Base-by-base conservation (phyloP, 768 basidiomycete genomes). In the Tricholoma furcatifolium region DNA sequence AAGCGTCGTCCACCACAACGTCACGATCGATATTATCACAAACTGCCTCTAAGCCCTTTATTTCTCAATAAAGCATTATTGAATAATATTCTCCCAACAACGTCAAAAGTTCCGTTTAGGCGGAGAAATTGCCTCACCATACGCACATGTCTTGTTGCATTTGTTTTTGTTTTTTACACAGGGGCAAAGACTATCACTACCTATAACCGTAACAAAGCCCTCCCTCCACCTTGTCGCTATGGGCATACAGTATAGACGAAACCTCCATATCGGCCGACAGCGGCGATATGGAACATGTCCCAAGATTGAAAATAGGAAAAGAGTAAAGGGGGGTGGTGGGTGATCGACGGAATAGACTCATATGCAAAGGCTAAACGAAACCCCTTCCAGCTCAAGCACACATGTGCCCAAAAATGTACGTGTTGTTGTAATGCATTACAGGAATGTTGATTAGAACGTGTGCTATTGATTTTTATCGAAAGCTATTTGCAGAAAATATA, bases 401-500 rank as follows among this genome's bases (percentile, higher is more conserved):
- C 9, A 6, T 12, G 23, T 35, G 49, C 51, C 2, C 31, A 51
- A 32, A 21, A 32, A 12, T 51, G 20, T 18, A 27, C 18, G n/a
- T 47, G 17, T 7, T 48, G 27, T 49, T 41, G 30, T 38, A 50
- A 49, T 12, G 40, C n/a, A 51, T 51, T 51, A 55, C 40, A 51
- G 32, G 24, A 50, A 45, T 20, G 38, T 17, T 21, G 24, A 24
- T 21, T 48, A 47, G 35, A 15, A 44, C 9, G 21, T 39, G 35
- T 51, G 54, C 15, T 18, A 43, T 50, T n/a, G 27, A 36, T 58
- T 52, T 57, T 53, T 54, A 40, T 38, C 46, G 47, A 59, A 46
- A 56, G 60, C 59, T 58, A 60, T 43, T 21, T 43, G 42, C 35
- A 47, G 53, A 55, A 44, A 49, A 45, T 46, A 53, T 61, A 53